Base-by-base conservation (phyloP, 352 stramenopile species). In the Globisporangium uncinulatum region DNA sequence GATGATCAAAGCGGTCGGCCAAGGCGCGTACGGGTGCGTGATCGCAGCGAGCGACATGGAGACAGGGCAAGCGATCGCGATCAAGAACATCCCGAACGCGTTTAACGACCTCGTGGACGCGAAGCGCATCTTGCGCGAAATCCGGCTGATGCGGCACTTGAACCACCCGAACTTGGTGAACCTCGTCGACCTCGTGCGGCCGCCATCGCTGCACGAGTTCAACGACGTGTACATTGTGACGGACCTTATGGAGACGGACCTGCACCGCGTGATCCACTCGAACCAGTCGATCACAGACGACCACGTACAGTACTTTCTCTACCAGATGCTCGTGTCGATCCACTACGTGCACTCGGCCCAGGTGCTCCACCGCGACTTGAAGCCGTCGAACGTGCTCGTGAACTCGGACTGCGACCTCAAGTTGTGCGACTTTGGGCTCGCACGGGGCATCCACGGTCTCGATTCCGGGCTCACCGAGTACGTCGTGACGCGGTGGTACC, bases 11-110 rank as follows among this genome's bases (percentile, higher is more conserved):
- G 84, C 80, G 7, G 73, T 97, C 24, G 91, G 91, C 8, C 92
- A 96, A 69, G 91, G 91, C 36, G 91, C 89, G 3, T 97, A 97
- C 61, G 91, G 91, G 15, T 92, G 90, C 54, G 91, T 97, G 51
- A 96, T 97, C 53, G 84, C 83, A 48, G 81, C 80, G 17, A 95
- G 86, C 51, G 82, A 94, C 67, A 94, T 74, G 48, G 82, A 92
- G 54, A 94, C 86, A 1, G 83, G 88, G 2, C 79, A 87, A 50
- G 86, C 93, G 54, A 87, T 98, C 31, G 95, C 93, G 6, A 98
- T 98, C 65, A 98, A 98, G 70, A 98, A 98, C 77, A 90, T 98
- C 14, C 90, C 93, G 32, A 97, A 96, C 61, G 93, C 93, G 5
- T 96, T 96, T 55, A 92, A 93, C 39, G 85, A 95, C 61, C 63